Evolutionary conservation across 345 rosid species (phyloP).

Genomic region (Microcos paniculata): DNA sequence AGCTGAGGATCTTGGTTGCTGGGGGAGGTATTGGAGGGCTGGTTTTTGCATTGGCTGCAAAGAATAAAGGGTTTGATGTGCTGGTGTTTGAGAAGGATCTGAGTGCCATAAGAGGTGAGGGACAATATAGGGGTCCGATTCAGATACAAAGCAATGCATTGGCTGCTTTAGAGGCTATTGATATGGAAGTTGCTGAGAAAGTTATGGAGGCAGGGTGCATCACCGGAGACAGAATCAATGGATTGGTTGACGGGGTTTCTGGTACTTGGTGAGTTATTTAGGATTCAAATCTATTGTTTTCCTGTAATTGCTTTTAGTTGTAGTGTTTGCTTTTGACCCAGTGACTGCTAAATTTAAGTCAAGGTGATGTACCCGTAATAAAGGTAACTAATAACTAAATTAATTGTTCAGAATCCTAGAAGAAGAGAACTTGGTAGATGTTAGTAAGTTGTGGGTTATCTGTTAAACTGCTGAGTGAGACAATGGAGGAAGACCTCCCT

Average conservation of each 20-base stretch:
- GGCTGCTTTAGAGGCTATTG: conserved; percentile 96
- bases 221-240: conserved; percentile 92
- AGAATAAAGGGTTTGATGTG: conserved; percentile 83
- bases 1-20: conserved; percentile 69
- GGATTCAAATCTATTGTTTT: neutral
- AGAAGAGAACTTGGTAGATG: neutral
- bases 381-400: neutral
- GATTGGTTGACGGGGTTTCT: conserved; percentile 90
- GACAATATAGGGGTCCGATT: conserved; percentile 95
- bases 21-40: conserved; percentile 94
- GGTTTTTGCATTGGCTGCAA: conserved; percentile 87
- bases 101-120: conserved; percentile 95
- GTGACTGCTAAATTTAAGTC: neutral
- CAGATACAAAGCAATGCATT: conserved; percentile 94
- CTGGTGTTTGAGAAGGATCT: conserved; percentile 83
- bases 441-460: neutral
- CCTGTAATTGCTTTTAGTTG: neutral
- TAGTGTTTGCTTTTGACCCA: neutral
- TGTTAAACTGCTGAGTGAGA: neutral
- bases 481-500: neutral
- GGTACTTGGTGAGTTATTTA: conserved; percentile 72
- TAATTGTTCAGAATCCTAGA: neutral
- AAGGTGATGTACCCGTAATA: neutral
- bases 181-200: conserved; percentile 78
- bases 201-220: conserved; percentile 84